Evolutionary conservation across 768 basidiomycete genomes (phyloP), one percentile per base, ranked within the genome.

Genomic region (Mycena epipterygia): DNA sequence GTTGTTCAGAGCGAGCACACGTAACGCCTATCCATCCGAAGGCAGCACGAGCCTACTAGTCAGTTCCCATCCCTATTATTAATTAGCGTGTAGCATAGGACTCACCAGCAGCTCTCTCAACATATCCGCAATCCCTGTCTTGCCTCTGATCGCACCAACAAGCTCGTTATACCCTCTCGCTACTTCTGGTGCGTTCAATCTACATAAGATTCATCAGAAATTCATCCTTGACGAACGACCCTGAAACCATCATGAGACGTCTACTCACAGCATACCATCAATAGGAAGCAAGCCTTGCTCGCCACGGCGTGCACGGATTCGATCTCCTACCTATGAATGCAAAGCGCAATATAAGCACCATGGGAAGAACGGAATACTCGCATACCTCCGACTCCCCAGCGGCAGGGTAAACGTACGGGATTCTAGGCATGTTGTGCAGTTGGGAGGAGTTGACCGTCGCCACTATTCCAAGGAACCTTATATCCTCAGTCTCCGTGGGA

Each of bases 121-220:
- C 5, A 7, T 19, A 58, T 58, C 56, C 41, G 56, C 37, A 58
- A 58, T 58, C 39, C 42, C 56, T 42, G 56, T 58, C 39, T 58
- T 58, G 37, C 39, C 56, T 58, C 56, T 58, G 37, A 58, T 58
- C 29, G 39, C 56, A 41, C 56, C 56, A 25, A 58, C 56, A 58
- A 58, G 56, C 39, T 58, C 56, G 21, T 27, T 58, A 58, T 42
- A 58, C 6, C 56, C 56, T 41, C 37, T 58, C 56, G 56, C 56
- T 42, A 58, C 39, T 41, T 58, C 56, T 58, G 56, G 56, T 58
- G 56, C 32, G 56, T 58, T 58, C 56, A 58, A 41, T 58, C 56
- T 58, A 58, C 56, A 37, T 37, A 37, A 37, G 35, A 37, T 37
- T 37, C 35, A 37, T 37, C 35, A 37, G 35, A 37, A 37, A 37